phyloP scores from a whole-genome alignment of 1,139 yeast genomes.

The Kazachstania sp. region DNA sequence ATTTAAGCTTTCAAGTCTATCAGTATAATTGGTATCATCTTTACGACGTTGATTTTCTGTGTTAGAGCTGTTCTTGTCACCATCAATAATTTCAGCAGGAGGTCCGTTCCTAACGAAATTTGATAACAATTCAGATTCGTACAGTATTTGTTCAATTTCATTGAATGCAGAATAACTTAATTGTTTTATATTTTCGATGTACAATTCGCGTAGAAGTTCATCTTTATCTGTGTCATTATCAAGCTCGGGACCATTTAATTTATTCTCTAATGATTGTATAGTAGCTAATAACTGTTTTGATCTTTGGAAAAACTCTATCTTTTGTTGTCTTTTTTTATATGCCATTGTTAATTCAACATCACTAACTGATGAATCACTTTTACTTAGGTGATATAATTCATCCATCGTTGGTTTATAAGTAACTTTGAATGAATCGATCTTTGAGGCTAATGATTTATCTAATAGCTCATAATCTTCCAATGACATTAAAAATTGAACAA shows the following conservation, averaged over 20 bases:
- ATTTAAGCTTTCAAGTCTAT: conserved; percentile 42
- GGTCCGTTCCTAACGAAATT: conserved; percentile 22
- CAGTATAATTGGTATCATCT: conserved; percentile 41
- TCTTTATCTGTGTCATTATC: conserved; percentile 43
- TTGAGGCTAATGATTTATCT: conserved; percentile 34
- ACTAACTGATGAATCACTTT: neutral
- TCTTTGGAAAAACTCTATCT: conserved; percentile 57
- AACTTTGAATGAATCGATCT: conserved; percentile 36
- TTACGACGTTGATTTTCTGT: conserved; percentile 8
- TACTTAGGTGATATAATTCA: conserved; percentile 24
- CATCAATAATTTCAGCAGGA: conserved; percentile 3
- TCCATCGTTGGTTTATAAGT: conserved; percentile 38
- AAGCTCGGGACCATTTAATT: conserved; percentile 29
- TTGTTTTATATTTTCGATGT: conserved; percentile 46
- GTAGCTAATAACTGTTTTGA: conserved; percentile 48
- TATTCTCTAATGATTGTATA: conserved; percentile 35
- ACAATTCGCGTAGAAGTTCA: conserved; percentile 47
- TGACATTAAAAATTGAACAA: conserved; percentile 39
- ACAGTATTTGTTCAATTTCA: conserved; percentile 28
- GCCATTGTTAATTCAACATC: conserved; percentile 36
- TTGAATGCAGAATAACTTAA: conserved; percentile 47
- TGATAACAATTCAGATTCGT: conserved; percentile 22
- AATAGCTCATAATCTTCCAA: conserved; percentile 40
- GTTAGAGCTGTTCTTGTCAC: conserved; percentile 6
- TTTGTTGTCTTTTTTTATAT: conserved; percentile 52